These are phyloP conservation scores for Carpinus viminea DNA, from an alignment of 306 rosid genomes.

Conservation along the genomic window DNA sequence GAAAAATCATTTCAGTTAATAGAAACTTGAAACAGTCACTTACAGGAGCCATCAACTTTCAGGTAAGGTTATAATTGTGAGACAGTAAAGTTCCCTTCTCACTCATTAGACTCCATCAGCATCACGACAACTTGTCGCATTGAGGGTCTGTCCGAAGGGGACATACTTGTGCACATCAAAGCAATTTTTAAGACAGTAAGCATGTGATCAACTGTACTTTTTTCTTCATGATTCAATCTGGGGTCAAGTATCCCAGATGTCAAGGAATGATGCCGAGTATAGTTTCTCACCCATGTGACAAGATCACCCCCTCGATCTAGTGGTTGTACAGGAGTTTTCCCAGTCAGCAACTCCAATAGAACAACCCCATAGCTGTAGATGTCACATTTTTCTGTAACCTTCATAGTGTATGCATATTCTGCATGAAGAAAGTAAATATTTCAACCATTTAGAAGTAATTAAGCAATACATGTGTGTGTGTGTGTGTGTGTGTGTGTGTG, in stretches of 20 bases:
- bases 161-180: slow-evolving; percentile 65
- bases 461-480: not conserved
- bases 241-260: slow-evolving; percentile 64
- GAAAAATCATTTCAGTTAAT: slow-evolving; percentile 39
- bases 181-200: slow-evolving; percentile 78
- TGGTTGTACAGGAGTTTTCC: slow-evolving; percentile 88
- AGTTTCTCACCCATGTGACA: slow-evolving; percentile 68
- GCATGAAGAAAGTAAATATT: slow-evolving; percentile 30
- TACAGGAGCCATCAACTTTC: slow-evolving; percentile 38
- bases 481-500: no score
- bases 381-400: slow-evolving; percentile 94
- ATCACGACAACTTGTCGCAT: slow-evolving; percentile 79
- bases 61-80: slow-evolving; percentile 50
- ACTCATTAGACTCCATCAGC: slow-evolving; percentile 77
- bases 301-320: slow-evolving; percentile 91
- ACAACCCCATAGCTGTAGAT: slow-evolving; percentile 95
- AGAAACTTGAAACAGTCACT: slow-evolving; percentile 29
- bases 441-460: slow-evolving; percentile 8
- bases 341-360: slow-evolving; percentile 84
- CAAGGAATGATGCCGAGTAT: slow-evolving; percentile 55
- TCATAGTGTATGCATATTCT: slow-evolving; percentile 99
- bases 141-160: slow-evolving; percentile 73
- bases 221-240: slow-evolving; percentile 66
- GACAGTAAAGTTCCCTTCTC: slow-evolving; percentile 50
- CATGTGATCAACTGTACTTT: slow-evolving; percentile 64